Base-by-base conservation (phyloP, 1,139 yeast species). In the Blastobotrys petasosporus region DNA sequence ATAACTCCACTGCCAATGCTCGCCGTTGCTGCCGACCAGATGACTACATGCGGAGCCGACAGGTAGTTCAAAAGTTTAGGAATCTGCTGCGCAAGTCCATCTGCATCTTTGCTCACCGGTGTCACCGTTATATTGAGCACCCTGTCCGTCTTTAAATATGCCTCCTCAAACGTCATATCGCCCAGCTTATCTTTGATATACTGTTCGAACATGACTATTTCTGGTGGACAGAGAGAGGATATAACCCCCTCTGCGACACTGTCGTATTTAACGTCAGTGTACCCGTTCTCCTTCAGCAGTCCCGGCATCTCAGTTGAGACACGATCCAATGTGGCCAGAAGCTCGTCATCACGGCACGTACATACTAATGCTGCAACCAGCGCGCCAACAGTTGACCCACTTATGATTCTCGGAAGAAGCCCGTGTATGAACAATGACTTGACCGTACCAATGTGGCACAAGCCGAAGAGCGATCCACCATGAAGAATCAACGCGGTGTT, bases 301-400 rank as follows among this genome's bases (percentile, higher is more conserved):
- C 75, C 76, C 47, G 69, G 78, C 43, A 74, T 42, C 70, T 73
- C 32, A 71, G 78, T n/a, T 69, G 64, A 51, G 44, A 70, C 42
- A 47, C 53, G 63, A 59, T 54, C 70, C 61, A 55, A 68, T 51
- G 44, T 69, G 51, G 37, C 55, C 34, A 49, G 56, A 10, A 78
- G 69, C 52, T 82, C 84, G 23, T 73, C 69, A 52, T 80, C 79
- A 2, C 72, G 67, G 47, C 84, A 68, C 6, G 87, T 77, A 58
- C 97, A 86, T 1, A 85, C 86, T 40, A 87, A 68, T 0, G 95
- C 80, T 0, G 95, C 97, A 20, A 88, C 92, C 1, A 92, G 83
- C 0, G 97, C 94, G 1, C 97, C 97, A 48, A 87, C 87, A 0
- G 96, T 94, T 51, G 92, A 84, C 0, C 97, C 97, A n/a, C 94